Conservation (phyloP, 2,329 filamentous ascomycete species). For the Plenodomus tracheiphilus region DNA sequence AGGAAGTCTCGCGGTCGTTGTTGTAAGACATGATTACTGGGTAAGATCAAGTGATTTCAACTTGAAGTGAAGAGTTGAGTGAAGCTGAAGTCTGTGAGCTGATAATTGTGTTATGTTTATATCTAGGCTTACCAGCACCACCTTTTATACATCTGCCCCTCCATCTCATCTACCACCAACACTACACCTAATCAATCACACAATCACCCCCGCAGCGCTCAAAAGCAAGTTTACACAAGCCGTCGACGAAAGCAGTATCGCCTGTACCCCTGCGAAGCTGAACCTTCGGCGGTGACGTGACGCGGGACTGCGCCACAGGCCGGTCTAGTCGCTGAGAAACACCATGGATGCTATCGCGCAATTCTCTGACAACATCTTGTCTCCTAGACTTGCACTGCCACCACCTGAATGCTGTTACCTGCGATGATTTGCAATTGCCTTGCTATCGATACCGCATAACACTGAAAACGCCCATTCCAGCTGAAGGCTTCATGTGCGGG, state of each 20-base stretch:
- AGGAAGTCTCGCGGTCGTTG: slow-evolving; percentile 5
- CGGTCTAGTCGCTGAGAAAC: not conserved
- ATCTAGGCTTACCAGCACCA: not conserved
- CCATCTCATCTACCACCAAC: not conserved
- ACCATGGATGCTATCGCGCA: not conserved
- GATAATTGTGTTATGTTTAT: not conserved
- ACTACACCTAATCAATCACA: not conserved
- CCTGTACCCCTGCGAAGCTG: not conserved
- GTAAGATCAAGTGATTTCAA: not conserved
- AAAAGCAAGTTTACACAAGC: not conserved
- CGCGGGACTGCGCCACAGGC: not conserved
- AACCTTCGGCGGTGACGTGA: not conserved
- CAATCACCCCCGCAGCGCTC: not conserved
- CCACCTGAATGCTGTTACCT: not conserved
- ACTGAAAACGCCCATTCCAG: not conserved
- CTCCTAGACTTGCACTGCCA: not conserved
- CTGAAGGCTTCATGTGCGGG: not conserved
- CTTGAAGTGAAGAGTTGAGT: not conserved
- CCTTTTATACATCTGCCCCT: not conserved
- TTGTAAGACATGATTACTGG: slow-evolving; percentile 10
- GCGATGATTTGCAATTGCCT: not conserved
- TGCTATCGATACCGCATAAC: not conserved
- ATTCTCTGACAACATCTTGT: not conserved
- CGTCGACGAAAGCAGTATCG: not conserved
- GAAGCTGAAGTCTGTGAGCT: not conserved